Evolutionary conservation across 331 rosid species (phyloP), one percentile per base, ranked within the genome.

Genomic region (Quercus lobata): DNA sequence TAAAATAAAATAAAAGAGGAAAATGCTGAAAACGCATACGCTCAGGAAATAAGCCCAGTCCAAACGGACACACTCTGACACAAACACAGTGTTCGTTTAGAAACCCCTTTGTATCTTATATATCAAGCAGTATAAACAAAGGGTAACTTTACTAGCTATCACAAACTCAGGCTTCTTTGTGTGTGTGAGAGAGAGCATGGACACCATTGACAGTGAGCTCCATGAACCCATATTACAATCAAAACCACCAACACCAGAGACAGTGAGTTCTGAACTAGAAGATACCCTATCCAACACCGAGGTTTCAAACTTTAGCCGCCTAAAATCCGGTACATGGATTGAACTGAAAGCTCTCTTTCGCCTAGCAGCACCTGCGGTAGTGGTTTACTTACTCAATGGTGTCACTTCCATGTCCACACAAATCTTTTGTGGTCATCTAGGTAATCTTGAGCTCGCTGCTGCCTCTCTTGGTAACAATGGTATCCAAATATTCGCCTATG

Each of bases 381-480:
- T 89, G 21, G 97, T 92, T 7, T 92, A 92, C 86, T 21, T 91
- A 73, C 73, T 92, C 78, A 92, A 89, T 87, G 78, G 84, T 74
- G 27, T 91, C 60, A 82, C 81, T 72, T 89, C 97, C 17, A 76
- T 8, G 82, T 72, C 90, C 74, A 91, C 93, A 9, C 89, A 84
- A 27, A 86, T 86, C 84, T 86, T 80, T 32, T 86, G 89, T 25
- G 97, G 97, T 74, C 97, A 93, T 78, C 97, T 93, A 27, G 97
- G 97, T 55, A 93, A 93, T 65, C 93, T 88, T 10, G 52, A 90
- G 34, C 94, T 89, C 24, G 97, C 97, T 2, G 97, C 97, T 0
- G 85, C 93, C 6, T 87, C 89, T 75, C 97, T 93, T 3, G 97
- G 94, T 77, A 93, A 91, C 72, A 88, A 79, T 3, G 97, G 97